Conservation (phyloP, 768 basidiomycete species). For the Antrodiella citrinella region DNA sequence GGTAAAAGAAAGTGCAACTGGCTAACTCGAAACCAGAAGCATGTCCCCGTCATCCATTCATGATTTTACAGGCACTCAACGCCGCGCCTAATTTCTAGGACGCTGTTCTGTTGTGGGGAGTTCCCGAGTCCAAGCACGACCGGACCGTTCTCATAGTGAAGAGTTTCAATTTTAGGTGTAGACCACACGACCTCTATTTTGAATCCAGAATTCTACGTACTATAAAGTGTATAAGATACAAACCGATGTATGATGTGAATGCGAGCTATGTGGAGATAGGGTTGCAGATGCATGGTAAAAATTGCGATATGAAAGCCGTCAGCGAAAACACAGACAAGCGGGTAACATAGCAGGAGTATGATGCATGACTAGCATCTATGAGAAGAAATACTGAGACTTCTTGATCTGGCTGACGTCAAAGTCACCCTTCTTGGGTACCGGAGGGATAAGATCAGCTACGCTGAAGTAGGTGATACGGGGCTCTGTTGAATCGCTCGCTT, state of each 20-base stretch:
- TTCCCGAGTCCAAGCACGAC: too few relatives aligned
- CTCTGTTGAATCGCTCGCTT: conserved; percentile 32
- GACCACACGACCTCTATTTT: too few relatives aligned
- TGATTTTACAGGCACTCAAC: too few relatives aligned
- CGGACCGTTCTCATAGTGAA: too few relatives aligned
- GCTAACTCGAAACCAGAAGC: too few relatives aligned
- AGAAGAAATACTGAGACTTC: conserved; percentile 88
- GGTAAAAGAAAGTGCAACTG: too few relatives aligned
- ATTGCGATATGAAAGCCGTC: background rate
- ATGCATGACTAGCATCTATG: conserved; percentile 37
- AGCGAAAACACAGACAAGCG: background rate
- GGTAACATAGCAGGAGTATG: background rate
- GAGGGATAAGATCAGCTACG: conserved; percentile 68
- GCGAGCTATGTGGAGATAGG: background rate
- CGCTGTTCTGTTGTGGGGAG: too few relatives aligned
- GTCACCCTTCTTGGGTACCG: conserved; percentile 73
- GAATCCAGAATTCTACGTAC: too few relatives aligned
- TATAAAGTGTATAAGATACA: background rate
- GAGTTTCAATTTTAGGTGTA: too few relatives aligned
- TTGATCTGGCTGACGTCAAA: conserved; percentile 83
- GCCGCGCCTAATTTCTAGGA: too few relatives aligned
- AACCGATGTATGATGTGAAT: background rate
- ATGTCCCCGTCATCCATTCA: too few relatives aligned
- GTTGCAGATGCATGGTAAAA: background rate
- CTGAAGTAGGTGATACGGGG: background rate